phyloP scores from a whole-genome alignment of 352 stramenopile species.

The Albugo candida region DNA sequence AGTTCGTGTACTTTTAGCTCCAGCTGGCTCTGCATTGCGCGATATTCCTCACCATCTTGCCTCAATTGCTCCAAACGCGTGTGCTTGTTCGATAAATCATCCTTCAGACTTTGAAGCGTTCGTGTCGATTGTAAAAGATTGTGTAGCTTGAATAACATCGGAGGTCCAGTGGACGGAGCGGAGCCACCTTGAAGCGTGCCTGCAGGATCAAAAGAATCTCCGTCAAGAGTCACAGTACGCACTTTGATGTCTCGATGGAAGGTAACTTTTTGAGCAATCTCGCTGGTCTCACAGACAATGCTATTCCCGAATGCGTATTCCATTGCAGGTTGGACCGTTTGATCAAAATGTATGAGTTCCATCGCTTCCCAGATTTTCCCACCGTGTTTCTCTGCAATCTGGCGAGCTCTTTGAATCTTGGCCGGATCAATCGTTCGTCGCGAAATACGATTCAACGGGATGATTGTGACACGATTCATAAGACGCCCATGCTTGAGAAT shows the following conservation, averaged over 20 bases:
- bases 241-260: conserved; percentile 87
- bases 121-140: conserved; percentile 52
- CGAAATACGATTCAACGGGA: conserved; percentile 96
- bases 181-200: conserved; percentile 90
- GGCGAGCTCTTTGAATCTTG: conserved; percentile 61
- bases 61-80: conserved; percentile 37
- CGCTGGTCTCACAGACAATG: conserved; percentile 94
- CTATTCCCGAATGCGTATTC: conserved; percentile 97
- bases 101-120: conserved; percentile 39
- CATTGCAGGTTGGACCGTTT: conserved; percentile 88
- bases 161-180: conserved; percentile 44
- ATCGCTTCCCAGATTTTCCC: conserved; percentile 86
- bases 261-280: conserved; percentile 74
- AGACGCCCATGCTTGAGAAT: conserved; percentile 94
- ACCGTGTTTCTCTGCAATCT: conserved; percentile 77
- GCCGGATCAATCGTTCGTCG: conserved; percentile 43
- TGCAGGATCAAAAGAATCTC: conserved; percentile 95
- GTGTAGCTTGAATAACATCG: conserved; percentile 68
- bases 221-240: conserved; percentile 93
- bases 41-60: conserved; percentile 54
- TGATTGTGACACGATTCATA: conserved; percentile 94
- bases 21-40: conserved; percentile 49
- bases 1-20: conserved; percentile 74
- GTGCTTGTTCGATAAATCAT: conserved; percentile 24
- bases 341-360: conserved; percentile 93